Conservation (phyloP, 1,284 basidiomycete species). For the Leccinum griseonigrum region DNA sequence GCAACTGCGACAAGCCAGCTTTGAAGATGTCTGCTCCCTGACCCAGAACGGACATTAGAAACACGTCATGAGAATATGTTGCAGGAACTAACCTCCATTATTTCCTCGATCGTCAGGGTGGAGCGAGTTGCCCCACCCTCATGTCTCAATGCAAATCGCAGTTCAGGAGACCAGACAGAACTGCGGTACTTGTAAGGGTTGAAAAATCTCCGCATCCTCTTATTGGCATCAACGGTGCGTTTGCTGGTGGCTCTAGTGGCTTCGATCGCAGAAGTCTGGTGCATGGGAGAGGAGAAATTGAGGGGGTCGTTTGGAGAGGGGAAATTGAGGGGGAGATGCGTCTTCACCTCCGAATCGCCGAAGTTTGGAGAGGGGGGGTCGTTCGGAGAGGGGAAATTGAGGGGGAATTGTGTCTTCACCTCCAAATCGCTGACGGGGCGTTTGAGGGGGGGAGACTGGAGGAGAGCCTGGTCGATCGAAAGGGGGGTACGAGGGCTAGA, state of each 20-base stretch:
- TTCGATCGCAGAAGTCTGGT: not conserved
- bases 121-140: constrained; percentile 2
- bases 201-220: not conserved
- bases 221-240: not conserved
- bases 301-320: not conserved
- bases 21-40: not conserved
- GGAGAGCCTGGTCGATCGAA: not conserved
- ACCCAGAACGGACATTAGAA: not conserved
- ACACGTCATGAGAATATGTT: too few species aligned
- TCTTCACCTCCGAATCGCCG: not conserved
- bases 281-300: not conserved
- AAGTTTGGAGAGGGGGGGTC: not conserved
- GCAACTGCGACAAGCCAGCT: not conserved
- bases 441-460: not conserved
- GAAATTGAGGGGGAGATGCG: not conserved
- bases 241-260: not conserved
- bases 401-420: not conserved
- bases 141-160: not conserved
- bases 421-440: not conserved
- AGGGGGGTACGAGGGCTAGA: too few species aligned
- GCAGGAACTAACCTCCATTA: too few species aligned
- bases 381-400: too few species aligned
- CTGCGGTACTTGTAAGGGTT: not conserved
- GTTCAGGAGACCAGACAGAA: not conserved
- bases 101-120: too few species aligned